Base-by-base conservation (phyloP, 73 alveolate species). In the Symbiodinium natans region DNA sequence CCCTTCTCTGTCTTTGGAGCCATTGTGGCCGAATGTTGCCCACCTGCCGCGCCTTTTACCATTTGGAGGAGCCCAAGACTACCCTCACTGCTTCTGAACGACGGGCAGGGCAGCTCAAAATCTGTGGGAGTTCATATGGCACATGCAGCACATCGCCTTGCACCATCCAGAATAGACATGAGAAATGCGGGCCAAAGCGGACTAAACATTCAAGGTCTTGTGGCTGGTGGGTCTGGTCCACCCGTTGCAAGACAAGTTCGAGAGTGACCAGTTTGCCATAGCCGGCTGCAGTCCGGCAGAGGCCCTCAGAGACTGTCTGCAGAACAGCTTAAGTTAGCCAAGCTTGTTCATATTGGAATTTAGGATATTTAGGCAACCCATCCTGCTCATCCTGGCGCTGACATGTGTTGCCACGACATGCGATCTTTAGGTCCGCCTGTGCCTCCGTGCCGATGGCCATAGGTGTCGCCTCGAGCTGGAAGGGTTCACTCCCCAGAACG, bases 211-310 rank as follows among this genome's bases (percentile, higher is more conserved):
- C 41, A 40, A 86, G 94, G 94, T 86, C 63, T 86, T 48, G 31
- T 86, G 94, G 94, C 42, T 86, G 84, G 94, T 56, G 59, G 94
- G 94, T 15, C 40, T 86, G 54, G 73, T 46, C 75, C 94, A 86
- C 31, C 94, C 94, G 63, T 59, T 86, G n/a, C 59, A 29, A 10
- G 83, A 33, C 42, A 68, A 52, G 10, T 86, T 36, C 41, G 42
- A 56, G 40, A 86, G 94, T 41, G 94, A 86, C 84, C 29, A 19
- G 63, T 86, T 86, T 56, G 94, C 94, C 38, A 31, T 86, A 25
- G 77, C 36, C 1, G 94, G n/a, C 42, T 38, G 94, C 63, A 68
- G 59, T 25, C 59, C 93, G 11, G 93, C 31, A 31, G 39, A 7
- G 40, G 54, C 48, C 54, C 59, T 46, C 59, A 46, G 59, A 46